Conservation (phyloP, 345 rosid genomes). For the Acer saccharum region DNA sequence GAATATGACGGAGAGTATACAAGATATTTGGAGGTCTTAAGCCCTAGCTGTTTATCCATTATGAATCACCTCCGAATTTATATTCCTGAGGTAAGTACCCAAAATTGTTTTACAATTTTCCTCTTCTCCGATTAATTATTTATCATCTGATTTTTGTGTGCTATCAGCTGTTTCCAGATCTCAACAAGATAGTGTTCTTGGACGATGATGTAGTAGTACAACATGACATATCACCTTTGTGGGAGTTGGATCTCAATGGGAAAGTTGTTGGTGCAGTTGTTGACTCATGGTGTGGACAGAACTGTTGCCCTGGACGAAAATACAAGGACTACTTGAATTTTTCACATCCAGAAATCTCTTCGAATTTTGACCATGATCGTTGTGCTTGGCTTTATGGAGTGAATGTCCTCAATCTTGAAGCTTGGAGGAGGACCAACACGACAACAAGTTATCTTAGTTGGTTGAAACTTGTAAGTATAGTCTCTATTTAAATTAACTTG, state of each 20-base stretch:
- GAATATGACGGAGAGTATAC: slow-evolving; percentile 42
- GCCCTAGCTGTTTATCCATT: slow-evolving; percentile 67
- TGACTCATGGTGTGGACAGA: slow-evolving; percentile 69
- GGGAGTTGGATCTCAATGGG: slow-evolving; percentile 74
- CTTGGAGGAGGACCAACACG: slow-evolving; percentile 80
- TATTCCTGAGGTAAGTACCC: slow-evolving; percentile 65
- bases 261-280: slow-evolving; percentile 83
- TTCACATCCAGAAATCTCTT: slow-evolving; percentile 69
- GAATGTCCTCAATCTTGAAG: slow-evolving; percentile 80
- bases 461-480: slow-evolving; percentile 65
- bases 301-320: slow-evolving; percentile 81
- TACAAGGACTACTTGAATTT: slow-evolving; percentile 84
- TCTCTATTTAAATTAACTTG: slow-evolving; percentile 1
- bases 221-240: slow-evolving; percentile 77
- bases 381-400: slow-evolving; percentile 94
- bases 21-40: slow-evolving; percentile 54
- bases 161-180: slow-evolving; percentile 90
- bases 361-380: slow-evolving; percentile 48
- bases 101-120: background rate
- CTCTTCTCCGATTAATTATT: slow-evolving; percentile 22
- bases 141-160: slow-evolving; percentile 41
- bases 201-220: slow-evolving; percentile 91
- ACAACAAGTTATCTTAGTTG: slow-evolving; percentile 65
- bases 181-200: slow-evolving; percentile 84
- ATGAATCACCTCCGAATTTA: slow-evolving; percentile 86